Base-by-base conservation (phyloP, 2,329 filamentous ascomycete species). In the Colletotrichum sidae region DNA sequence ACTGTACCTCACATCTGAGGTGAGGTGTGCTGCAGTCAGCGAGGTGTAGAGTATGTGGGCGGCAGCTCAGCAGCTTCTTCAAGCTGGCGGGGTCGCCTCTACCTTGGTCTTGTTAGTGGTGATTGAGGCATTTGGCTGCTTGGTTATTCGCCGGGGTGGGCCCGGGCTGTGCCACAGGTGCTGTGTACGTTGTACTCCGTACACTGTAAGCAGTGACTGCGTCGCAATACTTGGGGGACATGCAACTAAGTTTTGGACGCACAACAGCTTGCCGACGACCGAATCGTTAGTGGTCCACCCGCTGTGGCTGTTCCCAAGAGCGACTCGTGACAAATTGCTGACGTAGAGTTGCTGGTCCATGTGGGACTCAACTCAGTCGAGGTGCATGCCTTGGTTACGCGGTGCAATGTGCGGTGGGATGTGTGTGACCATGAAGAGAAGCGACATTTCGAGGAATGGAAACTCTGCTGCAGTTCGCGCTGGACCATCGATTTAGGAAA, bases 81-180 rank as follows among this genome's bases (percentile, higher is more conserved):
- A 33, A 41, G 33, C 57, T 33, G 45, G 51, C 38, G 58, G 62
- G 35, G 39, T 46, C 25, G 25, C 25, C 25, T 25, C 25, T 25
- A 25, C 33, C 42, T 47, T 42, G 13, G 17, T 33, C n/a, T 57
- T 41, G 46, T 54, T 65, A 65, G 51, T 61, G 62, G 55, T 61
- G 57, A 65, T 46, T 65, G 58, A 57, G 49, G 51, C 50, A 44
- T 52, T 51, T 47, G 51, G 45, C 35, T 55, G 57, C 62, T 65
- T 25, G 25, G 25, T 25, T 55, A 55, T 65, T 65, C 62, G 55
- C 58, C 39, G 45, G 51, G 35, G 41, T 63, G 55, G 55, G 41
- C 50, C 37, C 9, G 38, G 38, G 4, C 13, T 9, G 9, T 41
- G 38, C 9, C 38, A 25, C 25, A 25, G 25, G 25, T 25, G 25